Conservation (phyloP, 75 land plant genomes). For the Pinus taeda region DNA sequence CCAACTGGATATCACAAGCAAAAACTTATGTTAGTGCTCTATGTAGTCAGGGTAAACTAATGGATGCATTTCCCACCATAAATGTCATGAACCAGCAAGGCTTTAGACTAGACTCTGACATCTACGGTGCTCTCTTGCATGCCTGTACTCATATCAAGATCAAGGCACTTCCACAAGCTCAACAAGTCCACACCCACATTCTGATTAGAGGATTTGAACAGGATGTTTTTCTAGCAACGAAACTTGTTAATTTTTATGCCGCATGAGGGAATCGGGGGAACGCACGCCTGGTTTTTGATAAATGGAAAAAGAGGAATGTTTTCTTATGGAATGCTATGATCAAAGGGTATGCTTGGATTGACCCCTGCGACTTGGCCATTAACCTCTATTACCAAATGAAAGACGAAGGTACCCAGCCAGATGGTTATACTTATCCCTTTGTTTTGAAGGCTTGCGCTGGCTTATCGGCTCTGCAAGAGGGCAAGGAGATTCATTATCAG, state of each 20-base stretch:
- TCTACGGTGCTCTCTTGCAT: slow-evolving; percentile 2
- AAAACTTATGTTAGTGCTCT: neutral
- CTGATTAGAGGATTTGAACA: neutral
- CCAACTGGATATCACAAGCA: neutral
- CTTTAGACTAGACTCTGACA: neutral
- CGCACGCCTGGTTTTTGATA: slow-evolving; percentile 4
- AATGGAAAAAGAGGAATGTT: slow-evolving; percentile 11
- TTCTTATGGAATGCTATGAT: slow-evolving; percentile 40
- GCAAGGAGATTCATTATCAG: slow-evolving; percentile 22
- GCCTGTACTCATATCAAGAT: no score
- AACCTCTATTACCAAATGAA: slow-evolving; percentile 21
- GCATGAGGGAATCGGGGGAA: neutral
- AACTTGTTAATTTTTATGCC: neutral
- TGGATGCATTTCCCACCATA: slow-evolving; percentile 1
- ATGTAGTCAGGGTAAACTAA: slow-evolving; percentile 1
- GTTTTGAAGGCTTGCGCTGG: slow-evolving; percentile 28
- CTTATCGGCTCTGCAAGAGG: slow-evolving; percentile 5
- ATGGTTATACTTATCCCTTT: slow-evolving; percentile 26
- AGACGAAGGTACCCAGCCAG: slow-evolving; percentile 14
- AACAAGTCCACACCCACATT: slow-evolving; percentile 3
- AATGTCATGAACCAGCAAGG: neutral
- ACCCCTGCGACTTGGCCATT: slow-evolving; percentile 16
- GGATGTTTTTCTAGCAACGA: neutral
- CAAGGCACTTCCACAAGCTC: neutral
- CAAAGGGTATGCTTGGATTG: slow-evolving; percentile 27